These are phyloP conservation scores for Suhomyces choctaworum DNA, from an alignment of 1,139 yeast species.

Conservation along the genomic window DNA sequence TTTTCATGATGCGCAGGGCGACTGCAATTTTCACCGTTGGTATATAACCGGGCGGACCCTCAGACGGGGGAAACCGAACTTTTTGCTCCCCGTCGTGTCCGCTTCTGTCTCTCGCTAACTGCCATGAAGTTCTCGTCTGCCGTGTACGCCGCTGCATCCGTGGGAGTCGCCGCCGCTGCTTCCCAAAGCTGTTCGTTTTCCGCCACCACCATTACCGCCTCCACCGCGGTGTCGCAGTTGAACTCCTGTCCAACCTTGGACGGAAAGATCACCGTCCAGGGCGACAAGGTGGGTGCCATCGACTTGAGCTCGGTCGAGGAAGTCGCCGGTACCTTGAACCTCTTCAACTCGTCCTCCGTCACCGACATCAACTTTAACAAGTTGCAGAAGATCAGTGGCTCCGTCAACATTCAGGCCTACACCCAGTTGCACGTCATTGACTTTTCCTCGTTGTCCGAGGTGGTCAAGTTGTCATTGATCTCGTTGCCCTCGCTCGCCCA, in stretches of 20 bases:
- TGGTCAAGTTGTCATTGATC: constrained; percentile 35
- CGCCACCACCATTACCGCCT: constrained; percentile 39
- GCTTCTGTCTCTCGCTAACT: constrained; percentile 24
- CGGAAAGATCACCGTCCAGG: constrained; percentile 42
- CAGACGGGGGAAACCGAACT: not conserved
- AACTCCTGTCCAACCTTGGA: constrained; percentile 44
- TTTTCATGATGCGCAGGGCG: constrained; percentile 1
- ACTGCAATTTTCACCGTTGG: constrained; percentile 1
- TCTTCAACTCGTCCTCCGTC: constrained; percentile 45
- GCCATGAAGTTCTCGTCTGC: constrained; percentile 20
- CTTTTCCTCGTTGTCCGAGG: constrained; percentile 34
- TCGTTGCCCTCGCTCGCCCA: constrained; percentile 47
- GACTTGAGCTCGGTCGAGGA: constrained; percentile 37
- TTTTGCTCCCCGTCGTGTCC: constrained; percentile 4
- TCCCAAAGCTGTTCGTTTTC: constrained; percentile 38
- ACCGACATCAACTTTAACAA: constrained; percentile 34
- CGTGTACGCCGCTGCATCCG: constrained; percentile 16
- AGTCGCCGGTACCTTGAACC: constrained; percentile 35
- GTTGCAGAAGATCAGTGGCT: constrained; percentile 38
- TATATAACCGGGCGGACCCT: not conserved
- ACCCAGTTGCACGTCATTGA: constrained; percentile 46
- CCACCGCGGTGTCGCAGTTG: constrained; percentile 37
- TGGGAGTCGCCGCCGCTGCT: constrained; percentile 21
- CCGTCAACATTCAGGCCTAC: constrained; percentile 37
- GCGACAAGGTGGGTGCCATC: constrained; percentile 36